These are phyloP conservation scores for Lonicera japonica DNA, from an alignment of 129 eudicot genomes.

Conservation along the genomic window DNA sequence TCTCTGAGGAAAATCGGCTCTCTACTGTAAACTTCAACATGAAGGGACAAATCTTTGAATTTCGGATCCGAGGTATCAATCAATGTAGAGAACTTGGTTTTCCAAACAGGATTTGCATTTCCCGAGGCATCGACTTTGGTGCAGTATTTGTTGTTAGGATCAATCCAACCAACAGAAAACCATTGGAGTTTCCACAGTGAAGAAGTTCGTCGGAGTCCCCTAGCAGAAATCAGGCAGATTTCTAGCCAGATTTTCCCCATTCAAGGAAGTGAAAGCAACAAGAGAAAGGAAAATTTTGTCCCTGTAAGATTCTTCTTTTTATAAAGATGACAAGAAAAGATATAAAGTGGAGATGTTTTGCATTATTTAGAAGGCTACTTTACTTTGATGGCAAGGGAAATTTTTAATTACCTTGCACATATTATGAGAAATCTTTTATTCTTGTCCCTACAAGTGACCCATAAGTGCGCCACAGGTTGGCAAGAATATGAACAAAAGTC, in stretches of 20 bases:
- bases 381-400: constrained; percentile 45
- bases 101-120: constrained; percentile 76
- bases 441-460: constrained; percentile 24
- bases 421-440: constrained; percentile 25
- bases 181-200: constrained; percentile 87
- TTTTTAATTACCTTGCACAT: constrained; percentile 15
- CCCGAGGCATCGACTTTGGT: constrained; percentile 78
- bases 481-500: constrained; percentile 49
- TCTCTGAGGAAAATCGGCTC: constrained; percentile 78
- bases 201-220: constrained; percentile 69
- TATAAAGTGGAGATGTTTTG: constrained; percentile 31
- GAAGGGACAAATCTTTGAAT: constrained; percentile 41
- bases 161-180: constrained; percentile 92
- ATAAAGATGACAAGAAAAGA: constrained; percentile 22
- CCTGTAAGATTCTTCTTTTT: constrained; percentile 27
- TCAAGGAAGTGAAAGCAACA: constrained; percentile 13
- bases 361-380: constrained; percentile 48
- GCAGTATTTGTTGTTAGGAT: constrained; percentile 78
- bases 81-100: constrained; percentile 59
- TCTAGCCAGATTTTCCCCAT: constrained; percentile 86
- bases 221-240: constrained; percentile 61
- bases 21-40: constrained; percentile 81
- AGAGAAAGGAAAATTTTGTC: constrained; percentile 12
- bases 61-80: constrained; percentile 43
- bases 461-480: constrained; percentile 27